Evolutionary conservation across 768 basidiomycete species (phyloP), one percentile per base, ranked within the genome.

Genomic region (Dioszegia aurantiaca): DNA sequence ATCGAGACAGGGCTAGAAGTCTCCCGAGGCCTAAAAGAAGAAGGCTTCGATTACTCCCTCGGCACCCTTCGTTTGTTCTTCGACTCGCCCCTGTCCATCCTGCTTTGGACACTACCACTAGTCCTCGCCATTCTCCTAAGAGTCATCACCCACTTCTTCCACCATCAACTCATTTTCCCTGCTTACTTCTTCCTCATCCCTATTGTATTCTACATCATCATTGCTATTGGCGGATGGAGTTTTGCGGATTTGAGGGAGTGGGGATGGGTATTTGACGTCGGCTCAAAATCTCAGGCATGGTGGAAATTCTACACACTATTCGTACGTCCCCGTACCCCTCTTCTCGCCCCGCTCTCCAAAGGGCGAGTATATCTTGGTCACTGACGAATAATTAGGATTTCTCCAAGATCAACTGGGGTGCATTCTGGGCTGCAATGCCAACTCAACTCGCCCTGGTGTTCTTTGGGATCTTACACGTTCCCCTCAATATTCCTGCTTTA

Each of bases 81-180:
- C 63, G 70, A 85, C 59, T 80, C 86, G 45, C 44, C 69, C 0
- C 84, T 85, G 59, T 85, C 85, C 33, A 80, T 94, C 14, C 71
- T 79, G 0, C 80, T 93, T 1, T 99, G 94, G 94, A 76, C 83
- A 0, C 80, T 89, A 1, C 90, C 94, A 0, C 79, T 95, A 28
- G 77, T 75, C 2, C 80, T 98, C 26, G 93, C 93, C 0, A 78
- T 88, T 21, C 61, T 89, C 2, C 78, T 99, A 51, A 81, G 93
- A 49, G 55, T 89, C 3, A 86, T 95, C 75, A 97, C 90, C 1
- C 81, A 84, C 52, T 82, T 81, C 59, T 89, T 80, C 77, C 83
- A 87, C 39, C 90, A 97, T 77, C 92, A 97, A 63, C 82, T 97
- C 19, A 82, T 98, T 69, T 93, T 98, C 73, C 94, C 95, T 1